phyloP scores from a whole-genome alignment of 2,329 filamentous ascomycete species.

The Acrocalymma vagum region DNA sequence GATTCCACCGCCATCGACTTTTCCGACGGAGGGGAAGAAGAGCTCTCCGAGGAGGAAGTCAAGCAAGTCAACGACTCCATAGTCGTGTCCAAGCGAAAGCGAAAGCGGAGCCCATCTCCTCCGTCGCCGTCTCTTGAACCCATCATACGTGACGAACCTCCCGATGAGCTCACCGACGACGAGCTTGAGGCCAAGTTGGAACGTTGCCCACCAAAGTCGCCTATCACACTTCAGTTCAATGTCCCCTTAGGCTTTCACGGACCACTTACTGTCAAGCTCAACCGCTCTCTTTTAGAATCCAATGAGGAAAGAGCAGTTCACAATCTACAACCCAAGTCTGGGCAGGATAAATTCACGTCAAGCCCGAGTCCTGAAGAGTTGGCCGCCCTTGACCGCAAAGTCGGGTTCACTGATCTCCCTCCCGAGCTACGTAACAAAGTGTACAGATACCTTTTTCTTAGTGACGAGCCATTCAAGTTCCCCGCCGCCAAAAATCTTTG shows the following conservation, averaged over 20 bases:
- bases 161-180: slow-evolving; percentile 37
- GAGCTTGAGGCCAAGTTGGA: slow-evolving; percentile 27
- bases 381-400: slow-evolving; percentile 1
- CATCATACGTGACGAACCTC: slow-evolving; percentile 38
- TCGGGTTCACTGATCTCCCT: slow-evolving; percentile 39
- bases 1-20: slow-evolving; percentile 47
- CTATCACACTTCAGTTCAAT: slow-evolving; percentile 55
- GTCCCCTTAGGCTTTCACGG: slow-evolving; percentile 55
- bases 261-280: slow-evolving; percentile 54
- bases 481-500: slow-evolving; percentile 44
- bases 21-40: too few relatives aligned
- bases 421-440: slow-evolving; percentile 58
- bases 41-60: slow-evolving; percentile 37
- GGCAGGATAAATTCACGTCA: slow-evolving; percentile 16
- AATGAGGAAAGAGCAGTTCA: slow-evolving; percentile 16
- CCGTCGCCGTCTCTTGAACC: slow-evolving; percentile 44
- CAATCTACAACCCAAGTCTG: slow-evolving; percentile 25
- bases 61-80: too few relatives aligned
- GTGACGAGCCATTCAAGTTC: slow-evolving; percentile 46
- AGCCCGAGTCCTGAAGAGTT: slow-evolving; percentile 1
- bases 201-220: slow-evolving; percentile 20
- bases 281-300: slow-evolving; percentile 32
- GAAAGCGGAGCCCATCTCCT: slow-evolving; percentile 45
- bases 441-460: slow-evolving; percentile 54
- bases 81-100: slow-evolving; percentile 47